phyloP scores from a whole-genome alignment of 139 green algal species.

The Chlorella sp. region DNA sequence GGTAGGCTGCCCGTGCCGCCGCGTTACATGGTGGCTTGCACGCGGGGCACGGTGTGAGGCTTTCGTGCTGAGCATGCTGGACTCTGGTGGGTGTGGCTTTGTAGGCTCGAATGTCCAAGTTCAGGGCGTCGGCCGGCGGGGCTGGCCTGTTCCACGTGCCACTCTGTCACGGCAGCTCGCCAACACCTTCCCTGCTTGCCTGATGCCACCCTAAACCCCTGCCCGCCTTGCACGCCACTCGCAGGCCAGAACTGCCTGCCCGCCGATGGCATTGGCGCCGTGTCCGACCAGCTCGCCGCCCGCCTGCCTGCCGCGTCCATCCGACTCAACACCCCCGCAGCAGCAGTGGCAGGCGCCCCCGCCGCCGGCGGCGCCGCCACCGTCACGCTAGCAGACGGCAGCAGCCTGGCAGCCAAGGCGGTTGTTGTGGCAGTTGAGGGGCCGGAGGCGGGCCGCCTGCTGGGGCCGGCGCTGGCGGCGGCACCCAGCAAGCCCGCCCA shows the following conservation, averaged over 20 bases:
- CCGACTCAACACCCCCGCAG: constrained; percentile 52
- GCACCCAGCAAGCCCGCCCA: constrained; percentile 57
- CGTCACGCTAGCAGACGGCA: constrained; percentile 58
- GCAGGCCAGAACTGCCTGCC: constrained; percentile 91
- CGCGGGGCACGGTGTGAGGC: no score
- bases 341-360: constrained; percentile 16
- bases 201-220: not conserved
- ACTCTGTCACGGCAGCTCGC: no score
- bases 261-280: constrained; percentile 85
- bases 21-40: no score
- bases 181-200: no score
- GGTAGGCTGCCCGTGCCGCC: constrained; percentile 16
- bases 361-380: not conserved
- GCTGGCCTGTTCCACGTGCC: no score
- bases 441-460: constrained; percentile 71
- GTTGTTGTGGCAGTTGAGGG: constrained; percentile 89
- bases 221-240: not conserved
- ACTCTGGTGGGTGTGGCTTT: no score
- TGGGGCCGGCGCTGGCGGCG: constrained; percentile 60
- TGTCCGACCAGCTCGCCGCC: constrained; percentile 80
- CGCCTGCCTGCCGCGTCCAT: constrained; percentile 55
- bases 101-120: no score
- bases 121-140: no score
- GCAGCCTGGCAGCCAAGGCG: constrained; percentile 58
- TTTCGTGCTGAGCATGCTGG: no score